Conservation (phyloP, 2,329 filamentous ascomycete species). For the Cyclaneusma minus region DNA sequence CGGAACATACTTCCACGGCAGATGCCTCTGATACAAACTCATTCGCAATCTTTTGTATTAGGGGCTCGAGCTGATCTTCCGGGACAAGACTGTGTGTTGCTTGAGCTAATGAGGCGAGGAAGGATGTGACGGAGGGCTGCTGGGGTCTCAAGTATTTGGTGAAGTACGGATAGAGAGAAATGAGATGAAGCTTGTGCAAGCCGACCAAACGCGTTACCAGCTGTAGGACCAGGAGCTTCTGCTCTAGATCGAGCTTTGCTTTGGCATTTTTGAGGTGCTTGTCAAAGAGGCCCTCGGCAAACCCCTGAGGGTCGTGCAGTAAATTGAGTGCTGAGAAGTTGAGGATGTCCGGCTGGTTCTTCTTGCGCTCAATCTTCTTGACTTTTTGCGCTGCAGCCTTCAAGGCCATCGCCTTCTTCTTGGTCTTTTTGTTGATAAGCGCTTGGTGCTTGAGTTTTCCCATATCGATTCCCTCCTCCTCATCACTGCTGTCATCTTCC, state of each 20-base stretch:
- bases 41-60: constrained; percentile 91
- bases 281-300: constrained; percentile 76
- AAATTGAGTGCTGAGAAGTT: constrained; percentile 96
- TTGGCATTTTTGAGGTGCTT: constrained; percentile 84
- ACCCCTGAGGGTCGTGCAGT: constrained; percentile 85
- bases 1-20: constrained; percentile 77
- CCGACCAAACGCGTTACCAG: constrained; percentile 83
- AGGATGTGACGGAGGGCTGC: constrained; percentile 82
- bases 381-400: constrained; percentile 71
- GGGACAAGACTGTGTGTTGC: constrained; percentile 83
- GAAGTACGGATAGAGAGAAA: constrained; percentile 91
- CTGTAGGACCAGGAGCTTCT: constrained; percentile 79
- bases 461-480: constrained; percentile 70
- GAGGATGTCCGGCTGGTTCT: constrained; percentile 69
- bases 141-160: constrained; percentile 80
- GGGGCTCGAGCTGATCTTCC: constrained; percentile 77
- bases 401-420: constrained; percentile 67
- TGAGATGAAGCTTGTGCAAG: constrained; percentile 78
- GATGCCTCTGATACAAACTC: constrained; percentile 95
- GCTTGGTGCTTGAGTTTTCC: constrained; percentile 69
- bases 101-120: constrained; percentile 84
- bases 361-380: constrained; percentile 74
- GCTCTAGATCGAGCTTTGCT: constrained; percentile 72
- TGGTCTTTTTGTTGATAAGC: constrained; percentile 91
- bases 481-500: constrained; percentile 77